Conservation (phyloP, 331 rosid species). For the Malus hybrid region DNA sequence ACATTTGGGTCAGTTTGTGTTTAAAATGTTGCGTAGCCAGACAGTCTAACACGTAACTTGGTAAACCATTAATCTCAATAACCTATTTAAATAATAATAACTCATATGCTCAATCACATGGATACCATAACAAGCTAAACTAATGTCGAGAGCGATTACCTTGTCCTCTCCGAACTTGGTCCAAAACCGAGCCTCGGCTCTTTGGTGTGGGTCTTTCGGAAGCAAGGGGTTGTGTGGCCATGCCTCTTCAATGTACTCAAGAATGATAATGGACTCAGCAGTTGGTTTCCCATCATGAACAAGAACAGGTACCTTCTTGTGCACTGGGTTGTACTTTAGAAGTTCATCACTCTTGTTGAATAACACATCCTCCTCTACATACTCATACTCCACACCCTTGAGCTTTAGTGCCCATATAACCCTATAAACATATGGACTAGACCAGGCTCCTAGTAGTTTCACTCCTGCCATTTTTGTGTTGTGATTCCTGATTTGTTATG, state of each 20-base stretch:
- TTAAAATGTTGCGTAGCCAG: background rate
- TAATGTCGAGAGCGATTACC: background rate
- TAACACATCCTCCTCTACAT: slow-evolving; percentile 15
- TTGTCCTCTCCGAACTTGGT: background rate
- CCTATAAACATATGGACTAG: slow-evolving; percentile 16
- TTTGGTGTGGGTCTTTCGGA: slow-evolving; percentile 22
- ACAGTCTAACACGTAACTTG: background rate
- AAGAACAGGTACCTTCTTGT: slow-evolving; percentile 20
- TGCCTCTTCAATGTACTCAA: slow-evolving; percentile 25
- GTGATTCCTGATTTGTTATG: background rate
- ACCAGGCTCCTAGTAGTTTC: slow-evolving; percentile 22
- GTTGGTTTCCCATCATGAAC: slow-evolving; percentile 21
- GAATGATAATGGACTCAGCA: slow-evolving; percentile 10
- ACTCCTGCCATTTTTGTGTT: slow-evolving; percentile 13
- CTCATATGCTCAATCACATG: no score
- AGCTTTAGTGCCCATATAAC: background rate
- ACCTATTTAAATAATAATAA: no score
- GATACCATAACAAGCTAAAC: no score
- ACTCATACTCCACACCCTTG: slow-evolving; percentile 16
- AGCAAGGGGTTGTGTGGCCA: slow-evolving; percentile 28
- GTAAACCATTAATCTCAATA: no score
- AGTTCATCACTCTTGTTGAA: slow-evolving; percentile 15
- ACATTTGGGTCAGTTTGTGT: background rate
- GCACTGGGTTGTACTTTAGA: slow-evolving; percentile 17
- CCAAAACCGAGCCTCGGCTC: slow-evolving; percentile 35